Evolutionary conservation across 2,329 filamentous ascomycete species (phyloP).

Genomic region (Epichloe bromicola): DNA sequence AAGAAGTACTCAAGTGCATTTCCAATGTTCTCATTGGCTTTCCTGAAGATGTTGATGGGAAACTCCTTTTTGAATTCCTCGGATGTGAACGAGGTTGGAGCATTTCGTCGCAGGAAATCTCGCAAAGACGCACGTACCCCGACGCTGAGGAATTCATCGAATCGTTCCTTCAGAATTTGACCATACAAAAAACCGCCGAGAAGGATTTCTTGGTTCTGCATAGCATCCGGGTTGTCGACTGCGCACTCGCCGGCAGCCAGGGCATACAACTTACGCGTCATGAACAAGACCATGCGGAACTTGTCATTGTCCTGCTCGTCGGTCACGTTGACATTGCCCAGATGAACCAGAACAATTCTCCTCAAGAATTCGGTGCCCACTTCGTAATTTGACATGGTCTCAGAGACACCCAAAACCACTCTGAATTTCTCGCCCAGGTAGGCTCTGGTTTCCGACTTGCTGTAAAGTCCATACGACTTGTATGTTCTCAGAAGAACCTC

Average conservation of each 20-base stretch:
- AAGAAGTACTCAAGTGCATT: conserved; percentile 87
- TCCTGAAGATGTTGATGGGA: conserved; percentile 60
- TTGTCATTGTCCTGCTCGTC: conserved; percentile 81
- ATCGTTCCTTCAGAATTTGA: conserved; percentile 86
- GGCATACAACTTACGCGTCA: conserved; percentile 90
- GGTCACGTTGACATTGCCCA: conserved; percentile 75
- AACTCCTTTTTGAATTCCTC: conserved; percentile 74
- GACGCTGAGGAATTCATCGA: conserved; percentile 71
- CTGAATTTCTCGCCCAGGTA: conserved; percentile 88
- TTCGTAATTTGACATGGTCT: conserved; percentile 76
- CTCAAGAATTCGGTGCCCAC: conserved; percentile 84
- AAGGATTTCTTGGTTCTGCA: conserved; percentile 91
- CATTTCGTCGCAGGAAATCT: conserved; percentile 42
- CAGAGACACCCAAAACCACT: conserved; percentile 70
- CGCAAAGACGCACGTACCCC: conserved; percentile 38
- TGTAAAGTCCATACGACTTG: conserved; percentile 79
- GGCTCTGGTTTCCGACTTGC: conserved; percentile 65
- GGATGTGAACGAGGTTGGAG: conserved; percentile 62
- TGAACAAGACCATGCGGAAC: conserved; percentile 86
- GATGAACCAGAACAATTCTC: conserved; percentile 80
- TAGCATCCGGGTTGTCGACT: conserved; percentile 89
- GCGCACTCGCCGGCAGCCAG: conserved; percentile 86
- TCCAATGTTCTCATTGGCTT: conserved; percentile 80
- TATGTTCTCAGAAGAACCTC: conserved; percentile 87
- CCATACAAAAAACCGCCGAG: conserved; percentile 88